Evolutionary conservation across 176 grass and related monocot species (phyloP).

Genomic region (Carex littledalei): DNA sequence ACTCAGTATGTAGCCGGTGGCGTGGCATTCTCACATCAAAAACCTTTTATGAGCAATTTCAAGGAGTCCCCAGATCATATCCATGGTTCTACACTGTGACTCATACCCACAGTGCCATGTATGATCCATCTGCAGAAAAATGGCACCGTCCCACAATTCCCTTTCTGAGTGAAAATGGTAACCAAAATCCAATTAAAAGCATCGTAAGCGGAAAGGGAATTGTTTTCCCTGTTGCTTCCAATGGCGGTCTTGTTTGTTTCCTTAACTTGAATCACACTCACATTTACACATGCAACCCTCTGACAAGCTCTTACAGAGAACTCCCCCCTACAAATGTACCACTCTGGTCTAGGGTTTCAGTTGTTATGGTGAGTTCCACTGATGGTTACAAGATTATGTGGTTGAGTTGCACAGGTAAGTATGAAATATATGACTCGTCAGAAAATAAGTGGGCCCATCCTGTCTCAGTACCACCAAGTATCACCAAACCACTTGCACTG

Average conservation of each 20-base stretch:
- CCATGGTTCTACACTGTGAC: conserved; percentile 94
- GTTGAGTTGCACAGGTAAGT: conserved; percentile 54
- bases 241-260: conserved; percentile 91
- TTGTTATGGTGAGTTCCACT: conserved; percentile 69
- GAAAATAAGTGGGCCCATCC: conserved; percentile 54
- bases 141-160: conserved; percentile 69
- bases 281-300: conserved; percentile 89
- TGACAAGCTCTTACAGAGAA: conserved; percentile 67
- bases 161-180: conserved; percentile 34
- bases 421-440: conserved; percentile 73
- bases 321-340: conserved; percentile 65
- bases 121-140: conserved; percentile 64
- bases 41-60: conserved; percentile 54
- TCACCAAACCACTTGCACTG: conserved; percentile 72
- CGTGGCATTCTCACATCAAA: conserved; percentile 60
- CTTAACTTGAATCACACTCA: conserved; percentile 71
- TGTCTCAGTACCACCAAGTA: conserved; percentile 51
- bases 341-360: conserved; percentile 77
- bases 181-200: not conserved
- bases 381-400: conserved; percentile 91
- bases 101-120: conserved; percentile 65
- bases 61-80: conserved; percentile 45
- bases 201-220: conserved; percentile 24
- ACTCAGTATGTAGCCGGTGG: conserved; percentile 81
- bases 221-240: conserved; percentile 84